Evolutionary conservation across 2,329 filamentous ascomycete species (phyloP).

Genomic region (Truncatella angustata): DNA sequence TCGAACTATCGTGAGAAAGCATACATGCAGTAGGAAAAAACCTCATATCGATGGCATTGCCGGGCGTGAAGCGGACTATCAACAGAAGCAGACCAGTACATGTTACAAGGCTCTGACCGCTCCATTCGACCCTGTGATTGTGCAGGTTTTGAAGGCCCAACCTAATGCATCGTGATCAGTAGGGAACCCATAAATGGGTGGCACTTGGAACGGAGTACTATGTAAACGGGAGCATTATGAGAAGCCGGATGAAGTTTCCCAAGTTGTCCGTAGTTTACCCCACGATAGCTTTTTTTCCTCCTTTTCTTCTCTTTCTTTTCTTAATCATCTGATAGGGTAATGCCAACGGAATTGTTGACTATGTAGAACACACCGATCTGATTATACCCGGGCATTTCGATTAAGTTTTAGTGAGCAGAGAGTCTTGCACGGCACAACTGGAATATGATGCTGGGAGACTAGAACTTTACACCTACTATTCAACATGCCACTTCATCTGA

Average conservation of each 20-base stretch:
- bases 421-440: too few relatives aligned
- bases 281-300: neutral
- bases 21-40: neutral
- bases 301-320: neutral
- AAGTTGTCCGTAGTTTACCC: slow-evolving; percentile 1
- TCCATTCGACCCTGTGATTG: neutral
- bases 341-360: too few relatives aligned
- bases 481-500: too few relatives aligned
- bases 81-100: neutral
- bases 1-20: neutral
- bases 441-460: too few relatives aligned
- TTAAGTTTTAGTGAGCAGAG: too few relatives aligned
- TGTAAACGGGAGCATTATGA: neutral
- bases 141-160: neutral
- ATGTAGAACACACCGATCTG: too few relatives aligned
- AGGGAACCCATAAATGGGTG: neutral
- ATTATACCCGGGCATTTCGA: too few relatives aligned
- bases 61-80: neutral
- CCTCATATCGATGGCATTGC: neutral
- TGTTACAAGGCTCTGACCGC: neutral
- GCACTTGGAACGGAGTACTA: neutral
- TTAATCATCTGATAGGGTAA: neutral
- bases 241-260: slow-evolving; percentile 2
- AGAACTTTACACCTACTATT: too few relatives aligned
- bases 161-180: slow-evolving; percentile 2